Conservation (phyloP, 2,329 filamentous ascomycete genomes). For the Truncatella angustata region DNA sequence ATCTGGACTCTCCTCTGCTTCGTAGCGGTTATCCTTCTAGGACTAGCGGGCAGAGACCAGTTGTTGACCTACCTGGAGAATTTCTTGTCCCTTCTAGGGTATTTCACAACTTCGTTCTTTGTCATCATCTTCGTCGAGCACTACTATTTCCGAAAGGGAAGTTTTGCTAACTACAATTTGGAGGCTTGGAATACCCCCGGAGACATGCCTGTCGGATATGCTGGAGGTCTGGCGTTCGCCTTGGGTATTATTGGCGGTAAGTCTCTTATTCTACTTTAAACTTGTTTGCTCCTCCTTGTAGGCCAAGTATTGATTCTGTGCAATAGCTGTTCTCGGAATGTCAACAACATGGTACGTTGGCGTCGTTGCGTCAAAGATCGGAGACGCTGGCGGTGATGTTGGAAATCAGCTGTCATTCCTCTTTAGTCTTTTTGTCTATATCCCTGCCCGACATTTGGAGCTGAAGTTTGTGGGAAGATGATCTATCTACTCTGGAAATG, state of each 20-base stretch:
- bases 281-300: conserved; percentile 4
- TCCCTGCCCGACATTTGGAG: conserved; percentile 48
- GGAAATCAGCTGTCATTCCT: conserved; percentile 52
- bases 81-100: conserved; percentile 47
- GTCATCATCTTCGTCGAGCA: conserved; percentile 48
- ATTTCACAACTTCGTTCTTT: conserved; percentile 49
- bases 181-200: conserved; percentile 45
- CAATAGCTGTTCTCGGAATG: conserved; percentile 51
- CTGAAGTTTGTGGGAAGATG: conserved; percentile 41
- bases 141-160: conserved; percentile 43
- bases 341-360: conserved; percentile 55
- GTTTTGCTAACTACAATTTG: conserved; percentile 43
- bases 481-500: too few relatives aligned
- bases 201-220: conserved; percentile 42
- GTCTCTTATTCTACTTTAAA: neutral
- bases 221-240: conserved; percentile 40
- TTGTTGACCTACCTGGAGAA: conserved; percentile 43
- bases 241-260: conserved; percentile 42
- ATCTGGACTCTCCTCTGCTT: conserved; percentile 47
- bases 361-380: conserved; percentile 40
- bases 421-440: conserved; percentile 44
- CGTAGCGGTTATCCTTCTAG: conserved; percentile 41
- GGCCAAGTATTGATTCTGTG: neutral
- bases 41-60: conserved; percentile 40
- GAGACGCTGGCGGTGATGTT: conserved; percentile 44